phyloP scores from a whole-genome alignment of 2,329 filamentous ascomycete species.

The Kalmusia sp. region DNA sequence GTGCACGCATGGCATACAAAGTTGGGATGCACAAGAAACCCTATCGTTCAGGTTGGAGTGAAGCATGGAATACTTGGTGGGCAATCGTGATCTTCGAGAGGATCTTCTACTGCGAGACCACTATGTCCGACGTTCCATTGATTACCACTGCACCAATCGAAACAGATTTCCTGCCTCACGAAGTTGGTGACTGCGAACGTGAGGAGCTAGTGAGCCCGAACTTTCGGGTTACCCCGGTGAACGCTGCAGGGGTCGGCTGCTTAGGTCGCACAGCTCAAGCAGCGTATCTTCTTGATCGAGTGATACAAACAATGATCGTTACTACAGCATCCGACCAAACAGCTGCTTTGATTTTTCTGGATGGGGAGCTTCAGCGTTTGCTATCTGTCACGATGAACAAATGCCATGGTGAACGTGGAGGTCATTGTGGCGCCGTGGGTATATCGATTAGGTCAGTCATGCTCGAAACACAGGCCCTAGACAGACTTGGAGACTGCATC shows the following conservation, averaged over 20 bases:
- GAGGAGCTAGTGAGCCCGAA: background rate
- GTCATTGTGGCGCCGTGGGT: conserved; percentile 14
- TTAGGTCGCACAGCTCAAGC: conserved; percentile 14
- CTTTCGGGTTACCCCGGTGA: background rate
- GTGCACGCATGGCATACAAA: background rate
- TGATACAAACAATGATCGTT: conserved; percentile 1
- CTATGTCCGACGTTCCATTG: background rate
- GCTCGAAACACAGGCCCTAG: too few species aligned
- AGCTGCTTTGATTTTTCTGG: background rate
- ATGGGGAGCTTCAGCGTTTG: conserved; percentile 4
- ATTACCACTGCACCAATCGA: background rate
- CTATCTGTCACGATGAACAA: conserved; percentile 8
- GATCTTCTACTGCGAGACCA: conserved; percentile 13
- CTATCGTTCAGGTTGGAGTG: conserved; percentile 5
- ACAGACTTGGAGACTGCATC: too few species aligned
- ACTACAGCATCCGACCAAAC: background rate
- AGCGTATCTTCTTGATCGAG: conserved; percentile 9
- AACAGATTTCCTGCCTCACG: background rate
- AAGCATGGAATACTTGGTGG: conserved; percentile 15
- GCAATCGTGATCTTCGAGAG: conserved; percentile 10
- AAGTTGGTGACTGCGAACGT: background rate
- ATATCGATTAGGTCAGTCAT: conserved; percentile 12
- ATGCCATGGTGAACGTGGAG: conserved; percentile 11
- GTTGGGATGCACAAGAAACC: conserved; percentile 8
- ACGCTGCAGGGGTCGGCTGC: conserved; percentile 2